Percentiles rank a stretch among this genome's conserved stretches.
phyloP scores from a whole-genome alignment of 441 rosid species.

The Manihot esculenta region DNA sequence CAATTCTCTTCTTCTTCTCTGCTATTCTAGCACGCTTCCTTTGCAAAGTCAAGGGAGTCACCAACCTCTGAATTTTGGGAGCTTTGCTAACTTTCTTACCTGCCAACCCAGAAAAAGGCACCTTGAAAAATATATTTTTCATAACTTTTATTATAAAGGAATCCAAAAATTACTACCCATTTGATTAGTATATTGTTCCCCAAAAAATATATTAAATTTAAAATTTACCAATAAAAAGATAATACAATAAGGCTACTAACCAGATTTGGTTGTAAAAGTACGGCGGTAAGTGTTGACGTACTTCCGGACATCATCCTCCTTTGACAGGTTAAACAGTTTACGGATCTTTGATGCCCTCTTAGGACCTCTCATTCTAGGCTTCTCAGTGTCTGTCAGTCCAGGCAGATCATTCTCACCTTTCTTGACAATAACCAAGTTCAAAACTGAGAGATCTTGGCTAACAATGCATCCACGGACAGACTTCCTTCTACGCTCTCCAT shows the following conservation, averaged over 20 bases:
- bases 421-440: slow-evolving; percentile 53
- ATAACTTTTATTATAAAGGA: background rate
- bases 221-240: background rate
- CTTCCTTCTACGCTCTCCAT: slow-evolving; percentile 51
- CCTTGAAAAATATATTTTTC: background rate
- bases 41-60: slow-evolving; percentile 49
- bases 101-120: slow-evolving; percentile 8
- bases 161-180: background rate
- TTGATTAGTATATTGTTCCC: background rate
- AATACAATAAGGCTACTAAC: slow-evolving; percentile 16
- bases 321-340: slow-evolving; percentile 50
- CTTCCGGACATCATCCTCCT: slow-evolving; percentile 53
- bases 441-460: slow-evolving; percentile 50
- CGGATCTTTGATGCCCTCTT: slow-evolving; percentile 55
- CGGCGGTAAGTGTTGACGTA: slow-evolving; percentile 54
- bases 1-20: slow-evolving; percentile 46
- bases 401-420: slow-evolving; percentile 50
- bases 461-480: slow-evolving; percentile 56
- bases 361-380: slow-evolving; percentile 59
- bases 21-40: slow-evolving; percentile 50
- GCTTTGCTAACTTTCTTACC: slow-evolving; percentile 51
- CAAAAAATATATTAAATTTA: background rate
- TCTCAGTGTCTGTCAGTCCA: slow-evolving; percentile 44
- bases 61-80: slow-evolving; percentile 50
- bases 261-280: slow-evolving; percentile 45